Evolutionary conservation across 1,284 basidiomycete species (phyloP).

Genomic region (Mycocalia duriaeana): DNA sequence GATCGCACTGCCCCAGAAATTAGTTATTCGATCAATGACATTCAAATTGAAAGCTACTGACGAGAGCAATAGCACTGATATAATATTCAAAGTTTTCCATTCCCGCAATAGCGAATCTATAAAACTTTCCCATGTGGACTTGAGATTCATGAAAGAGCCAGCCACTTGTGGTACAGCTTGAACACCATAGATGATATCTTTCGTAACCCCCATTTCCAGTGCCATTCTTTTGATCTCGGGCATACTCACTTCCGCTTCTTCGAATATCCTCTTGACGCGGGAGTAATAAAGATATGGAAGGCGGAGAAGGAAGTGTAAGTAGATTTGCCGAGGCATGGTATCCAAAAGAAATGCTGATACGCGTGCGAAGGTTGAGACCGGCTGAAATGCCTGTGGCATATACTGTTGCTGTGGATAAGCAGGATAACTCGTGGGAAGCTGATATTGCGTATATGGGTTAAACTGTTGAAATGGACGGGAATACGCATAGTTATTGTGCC

Average conservation of each 20-base stretch:
- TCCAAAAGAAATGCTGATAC: slow-evolving; percentile 7
- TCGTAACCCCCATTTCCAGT: neutral
- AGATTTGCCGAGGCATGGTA: slow-evolving; percentile 14
- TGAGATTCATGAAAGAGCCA: slow-evolving; percentile 19
- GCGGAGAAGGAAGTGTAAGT: slow-evolving; percentile 39
- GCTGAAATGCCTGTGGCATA: neutral
- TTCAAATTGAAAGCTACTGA: slow-evolving; percentile 11
- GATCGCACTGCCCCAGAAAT: slow-evolving; percentile 42
- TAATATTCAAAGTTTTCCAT: slow-evolving; percentile 41
- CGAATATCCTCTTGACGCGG: slow-evolving; percentile 57
- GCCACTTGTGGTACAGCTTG: slow-evolving; percentile 11
- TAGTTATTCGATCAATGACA: no score
- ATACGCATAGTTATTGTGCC: no score
- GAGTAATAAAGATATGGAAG: slow-evolving; percentile 63
- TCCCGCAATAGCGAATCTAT: slow-evolving; percentile 37
- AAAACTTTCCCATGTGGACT: slow-evolving; percentile 33
- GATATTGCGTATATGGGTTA: no score
- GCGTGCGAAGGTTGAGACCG: neutral
- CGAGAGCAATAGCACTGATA: slow-evolving; percentile 34
- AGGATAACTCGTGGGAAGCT: no score
- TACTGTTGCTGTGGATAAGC: neutral
- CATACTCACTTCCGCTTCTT: slow-evolving; percentile 58
- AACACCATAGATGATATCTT: neutral
- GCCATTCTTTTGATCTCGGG: slow-evolving; percentile 56
- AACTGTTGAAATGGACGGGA: no score